A percentile compares a stretch with the other conserved stretches of the same genome.
phyloP scores from a whole-genome alignment of 1,284 basidiomycete species.

The Heterobasidion parviporum region DNA sequence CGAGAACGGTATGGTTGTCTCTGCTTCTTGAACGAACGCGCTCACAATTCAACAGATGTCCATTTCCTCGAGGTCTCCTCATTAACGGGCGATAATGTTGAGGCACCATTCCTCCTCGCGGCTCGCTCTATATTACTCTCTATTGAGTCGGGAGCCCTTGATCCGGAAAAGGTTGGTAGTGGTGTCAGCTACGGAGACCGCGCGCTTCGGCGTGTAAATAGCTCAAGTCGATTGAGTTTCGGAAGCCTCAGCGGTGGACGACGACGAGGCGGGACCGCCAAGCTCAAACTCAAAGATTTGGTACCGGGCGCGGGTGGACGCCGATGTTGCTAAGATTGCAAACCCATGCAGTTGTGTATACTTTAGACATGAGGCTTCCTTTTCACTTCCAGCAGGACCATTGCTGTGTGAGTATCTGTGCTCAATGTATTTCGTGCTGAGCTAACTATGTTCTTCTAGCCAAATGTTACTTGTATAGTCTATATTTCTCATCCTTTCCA shows the following conservation, averaged over 20 bases:
- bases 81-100: constrained; percentile 87
- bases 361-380: neutral
- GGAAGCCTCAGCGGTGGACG: constrained; percentile 63
- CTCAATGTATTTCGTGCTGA: too few relatives aligned
- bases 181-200: constrained; percentile 97
- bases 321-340: constrained; percentile 20
- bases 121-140: constrained; percentile 88
- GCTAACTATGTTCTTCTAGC: neutral
- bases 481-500: neutral
- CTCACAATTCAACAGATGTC: constrained; percentile 47
- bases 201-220: constrained; percentile 78
- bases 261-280: constrained; percentile 44
- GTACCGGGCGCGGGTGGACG: constrained; percentile 32
- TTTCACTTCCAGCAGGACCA: neutral
- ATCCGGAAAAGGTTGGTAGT: constrained; percentile 89
- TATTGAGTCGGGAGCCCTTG: constrained; percentile 86
- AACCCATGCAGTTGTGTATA: constrained; percentile 26
- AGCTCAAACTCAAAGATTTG: constrained; percentile 52
- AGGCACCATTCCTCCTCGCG: constrained; percentile 87
- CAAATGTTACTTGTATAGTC: neutral
- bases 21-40: neutral
- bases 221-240: constrained; percentile 75
- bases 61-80: constrained; percentile 94
- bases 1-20: constrained; percentile 63
- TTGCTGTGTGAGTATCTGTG: too few relatives aligned